Evolutionary conservation across 73 alveolate species (phyloP), one percentile per base, ranked within the genome.

Genomic region (Paramecium octaurelia): DNA sequence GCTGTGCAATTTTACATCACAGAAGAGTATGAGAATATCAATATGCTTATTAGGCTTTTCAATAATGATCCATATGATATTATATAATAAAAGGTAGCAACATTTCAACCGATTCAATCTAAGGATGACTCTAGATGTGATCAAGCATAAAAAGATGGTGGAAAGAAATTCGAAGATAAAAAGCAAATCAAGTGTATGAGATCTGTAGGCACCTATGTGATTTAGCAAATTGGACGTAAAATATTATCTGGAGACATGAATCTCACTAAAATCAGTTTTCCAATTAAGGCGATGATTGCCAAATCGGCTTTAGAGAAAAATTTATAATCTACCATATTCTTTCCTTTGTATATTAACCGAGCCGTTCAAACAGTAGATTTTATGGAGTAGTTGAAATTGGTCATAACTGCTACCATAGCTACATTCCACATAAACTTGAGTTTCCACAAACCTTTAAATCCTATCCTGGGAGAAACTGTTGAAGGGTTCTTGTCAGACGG

Each of bases 391-490:
- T 60, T 96, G 93, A 96, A 95, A 85, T 75, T 92, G 11, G 93
- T 94, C 23, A 85, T 95, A 43, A 77, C 97, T 18, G 95, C 97
- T 24, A 64, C 92, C 20, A 59, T 96, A 58, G 93, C 98, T 36
- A 92, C 69, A 24, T 94, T 95, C 83, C 92, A 86, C 35, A 93
- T 92, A 10, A 94, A 95, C 35, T 85, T 89, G 68, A 80, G 93
- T 40, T 96, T 96, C 88, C 95, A 93, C 69, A 96, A 96, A 92
- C 99, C 99, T 10, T 40, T 98, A 59, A 98, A 98, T 92, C 99
- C 99, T 8, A 95, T 98, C 23, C 86, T 97, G 88, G 99, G 99
- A 27, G 99, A 98, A 92, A 98, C 99, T 11, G 97, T 94, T 92
- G 96, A 95, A 92, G 98, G 98, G 93, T 92, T 73, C 69, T 92